Evolutionary conservation across 2,329 filamentous ascomycete genomes (phyloP).

Genomic region (Gyromitra esculenta): DNA sequence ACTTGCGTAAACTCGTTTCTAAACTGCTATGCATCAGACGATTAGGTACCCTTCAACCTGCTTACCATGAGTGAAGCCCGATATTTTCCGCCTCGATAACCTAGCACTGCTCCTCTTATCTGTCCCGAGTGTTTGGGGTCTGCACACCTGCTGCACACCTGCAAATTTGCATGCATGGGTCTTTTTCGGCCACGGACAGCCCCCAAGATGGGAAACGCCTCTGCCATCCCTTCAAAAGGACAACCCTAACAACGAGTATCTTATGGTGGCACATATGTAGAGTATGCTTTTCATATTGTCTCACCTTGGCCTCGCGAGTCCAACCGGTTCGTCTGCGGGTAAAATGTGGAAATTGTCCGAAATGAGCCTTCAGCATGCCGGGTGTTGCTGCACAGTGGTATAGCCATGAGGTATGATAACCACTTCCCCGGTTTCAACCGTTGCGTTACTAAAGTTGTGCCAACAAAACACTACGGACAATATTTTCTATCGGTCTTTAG

Average conservation of each 20-base stretch:
- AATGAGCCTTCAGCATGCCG: conserved; percentile 45
- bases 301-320: conserved; percentile 8
- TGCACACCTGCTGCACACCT: conserved; percentile 33
- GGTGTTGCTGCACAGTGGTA: conserved; percentile 29
- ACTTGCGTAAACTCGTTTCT: conserved; percentile 26
- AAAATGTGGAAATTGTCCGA: conserved; percentile 29
- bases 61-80: conserved; percentile 26
- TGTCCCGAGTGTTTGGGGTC: conserved; percentile 20
- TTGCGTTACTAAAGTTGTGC: conserved; percentile 12
- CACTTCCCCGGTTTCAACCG: conserved; percentile 50
- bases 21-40: conserved; percentile 5
- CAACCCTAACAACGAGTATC: conserved; percentile 18
- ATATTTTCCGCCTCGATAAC: conserved; percentile 41
- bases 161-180: conserved; percentile 33
- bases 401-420: conserved; percentile 47
- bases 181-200: conserved; percentile 22
- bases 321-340: conserved; percentile 35
- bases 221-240: conserved; percentile 8
- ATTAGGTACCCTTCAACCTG: conserved; percentile 9
- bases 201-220: conserved; percentile 27
- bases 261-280: conserved; percentile 30
- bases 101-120: conserved; percentile 34
- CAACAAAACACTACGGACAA: conserved; percentile 14
- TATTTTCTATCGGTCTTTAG: conserved; percentile 6
- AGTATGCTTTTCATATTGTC: conserved; percentile 19